A percentile compares a stretch with the other conserved stretches of the same genome.
Conservation (phyloP, 2,329 filamentous ascomycete genomes). For the Penicillium olsonii region DNA sequence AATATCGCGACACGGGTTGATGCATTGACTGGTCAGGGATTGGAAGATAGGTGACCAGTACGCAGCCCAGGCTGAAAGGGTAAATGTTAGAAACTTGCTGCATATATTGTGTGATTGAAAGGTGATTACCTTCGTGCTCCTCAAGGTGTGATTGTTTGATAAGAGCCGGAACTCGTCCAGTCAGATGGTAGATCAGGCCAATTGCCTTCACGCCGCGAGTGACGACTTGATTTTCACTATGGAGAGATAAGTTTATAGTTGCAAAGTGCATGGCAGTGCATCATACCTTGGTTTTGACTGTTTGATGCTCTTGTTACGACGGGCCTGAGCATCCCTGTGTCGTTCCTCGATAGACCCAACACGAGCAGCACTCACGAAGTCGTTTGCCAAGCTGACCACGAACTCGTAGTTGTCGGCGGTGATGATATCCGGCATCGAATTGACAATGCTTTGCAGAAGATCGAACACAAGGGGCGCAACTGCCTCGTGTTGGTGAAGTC, state of each 20-base stretch:
- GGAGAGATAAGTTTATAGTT: constrained; percentile 16
- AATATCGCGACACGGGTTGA: constrained; percentile 91
- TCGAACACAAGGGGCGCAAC: constrained; percentile 79
- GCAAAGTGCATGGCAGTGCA: neutral
- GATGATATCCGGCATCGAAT: constrained; percentile 73
- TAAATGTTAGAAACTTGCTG: constrained; percentile 11
- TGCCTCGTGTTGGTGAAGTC: constrained; percentile 68
- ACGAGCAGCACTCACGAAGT: constrained; percentile 82
- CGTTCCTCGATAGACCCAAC: constrained; percentile 71
- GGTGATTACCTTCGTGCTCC: constrained; percentile 68
- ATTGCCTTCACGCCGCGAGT: constrained; percentile 78
- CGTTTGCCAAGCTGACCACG: constrained; percentile 78
- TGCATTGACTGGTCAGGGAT: constrained; percentile 83
- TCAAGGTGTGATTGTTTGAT: constrained; percentile 95
- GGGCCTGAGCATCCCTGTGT: constrained; percentile 59
- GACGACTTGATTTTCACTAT: constrained; percentile 70
- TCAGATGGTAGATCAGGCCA: constrained; percentile 78
- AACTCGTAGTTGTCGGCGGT: constrained; percentile 96
- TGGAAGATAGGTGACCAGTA: constrained; percentile 97
- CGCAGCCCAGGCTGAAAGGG: constrained; percentile 76
- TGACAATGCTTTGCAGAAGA: constrained; percentile 77
- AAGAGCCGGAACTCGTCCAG: constrained; percentile 75
- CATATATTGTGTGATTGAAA: neutral
- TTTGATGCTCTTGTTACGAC: constrained; percentile 56
- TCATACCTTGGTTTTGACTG: constrained; percentile 57